A percentile compares a stretch with the other conserved stretches of the same genome.
phyloP scores from a whole-genome alignment of 768 basidiomycete species.

The Lactarius sanguifluus region DNA sequence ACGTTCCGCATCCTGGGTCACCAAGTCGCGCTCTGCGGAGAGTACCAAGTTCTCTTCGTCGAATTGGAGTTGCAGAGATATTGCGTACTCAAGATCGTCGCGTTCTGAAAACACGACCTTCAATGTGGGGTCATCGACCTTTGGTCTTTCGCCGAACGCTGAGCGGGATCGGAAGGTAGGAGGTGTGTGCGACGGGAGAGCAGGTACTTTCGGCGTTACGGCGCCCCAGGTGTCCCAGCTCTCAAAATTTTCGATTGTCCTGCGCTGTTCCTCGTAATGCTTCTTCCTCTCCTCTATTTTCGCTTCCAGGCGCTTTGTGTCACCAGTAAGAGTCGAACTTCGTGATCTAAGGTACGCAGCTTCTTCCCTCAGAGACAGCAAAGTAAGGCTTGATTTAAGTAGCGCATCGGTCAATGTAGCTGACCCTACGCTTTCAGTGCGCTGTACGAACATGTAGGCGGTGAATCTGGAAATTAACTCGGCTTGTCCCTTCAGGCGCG shows the following conservation, averaged over 20 bases:
- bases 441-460: neutral
- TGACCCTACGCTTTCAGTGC: neutral
- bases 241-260: neutral
- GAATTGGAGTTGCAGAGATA: neutral
- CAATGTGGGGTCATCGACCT: neutral
- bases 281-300: neutral
- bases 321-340: neutral
- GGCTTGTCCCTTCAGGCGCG: neutral
- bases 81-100: conserved; percentile 1
- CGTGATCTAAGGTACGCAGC: neutral
- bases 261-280: neutral
- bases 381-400: neutral
- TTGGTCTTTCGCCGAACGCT: neutral
- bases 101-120: neutral
- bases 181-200: neutral
- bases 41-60: conserved; percentile 9
- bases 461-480: neutral
- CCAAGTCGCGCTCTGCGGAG: neutral
- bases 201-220: neutral
- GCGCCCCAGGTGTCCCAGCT: neutral
- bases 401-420: neutral
- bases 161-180: neutral
- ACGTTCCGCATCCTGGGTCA: neutral
- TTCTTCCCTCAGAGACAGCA: neutral
- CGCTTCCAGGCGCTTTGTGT: neutral